Percentiles rank a stretch among this genome's conserved stretches.
Conservation (phyloP, 768 basidiomycete species). For the Lactarius akahatsu region DNA sequence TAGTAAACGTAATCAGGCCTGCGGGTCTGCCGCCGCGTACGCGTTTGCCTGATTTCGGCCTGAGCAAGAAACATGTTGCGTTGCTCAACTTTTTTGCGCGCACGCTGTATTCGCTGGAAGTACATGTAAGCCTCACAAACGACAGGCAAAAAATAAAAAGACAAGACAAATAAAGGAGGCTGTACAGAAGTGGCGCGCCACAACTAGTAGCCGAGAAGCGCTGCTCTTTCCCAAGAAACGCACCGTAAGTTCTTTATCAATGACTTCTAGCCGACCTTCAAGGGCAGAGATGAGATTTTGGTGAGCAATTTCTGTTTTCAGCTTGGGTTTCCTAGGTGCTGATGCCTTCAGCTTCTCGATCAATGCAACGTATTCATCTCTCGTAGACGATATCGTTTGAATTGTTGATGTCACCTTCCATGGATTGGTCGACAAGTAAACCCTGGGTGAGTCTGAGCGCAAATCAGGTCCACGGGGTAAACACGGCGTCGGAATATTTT, state of each 20-base stretch:
- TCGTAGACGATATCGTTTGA: slow-evolving; percentile 65
- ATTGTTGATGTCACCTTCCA: slow-evolving; percentile 87
- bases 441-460: slow-evolving; percentile 71
- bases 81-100: slow-evolving; percentile 68
- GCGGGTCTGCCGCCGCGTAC: slow-evolving; percentile 69
- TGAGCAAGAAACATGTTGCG: slow-evolving; percentile 63
- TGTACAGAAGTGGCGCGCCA: slow-evolving; percentile 10
- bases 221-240: slow-evolving; percentile 38
- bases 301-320: slow-evolving; percentile 62
- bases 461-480: slow-evolving; percentile 14
- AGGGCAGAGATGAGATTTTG: slow-evolving; percentile 57
- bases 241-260: slow-evolving; percentile 72
- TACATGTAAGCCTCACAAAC: slow-evolving; percentile 26
- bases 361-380: slow-evolving; percentile 66
- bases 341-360: slow-evolving; percentile 59
- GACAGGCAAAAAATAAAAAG: slow-evolving; percentile 13
- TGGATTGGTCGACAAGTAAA: slow-evolving; percentile 84
- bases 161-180: slow-evolving; percentile 8
- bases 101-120: slow-evolving; percentile 66
- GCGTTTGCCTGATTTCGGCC: slow-evolving; percentile 74
- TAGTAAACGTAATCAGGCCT: slow-evolving; percentile 82
- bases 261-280: slow-evolving; percentile 59
- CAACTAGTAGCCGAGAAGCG: neutral
- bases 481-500: slow-evolving; percentile 31
- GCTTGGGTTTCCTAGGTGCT: slow-evolving; percentile 45